phyloP scores from a whole-genome alignment of 768 basidiomycete genomes.

The Rhodotorula babjevae region DNA sequence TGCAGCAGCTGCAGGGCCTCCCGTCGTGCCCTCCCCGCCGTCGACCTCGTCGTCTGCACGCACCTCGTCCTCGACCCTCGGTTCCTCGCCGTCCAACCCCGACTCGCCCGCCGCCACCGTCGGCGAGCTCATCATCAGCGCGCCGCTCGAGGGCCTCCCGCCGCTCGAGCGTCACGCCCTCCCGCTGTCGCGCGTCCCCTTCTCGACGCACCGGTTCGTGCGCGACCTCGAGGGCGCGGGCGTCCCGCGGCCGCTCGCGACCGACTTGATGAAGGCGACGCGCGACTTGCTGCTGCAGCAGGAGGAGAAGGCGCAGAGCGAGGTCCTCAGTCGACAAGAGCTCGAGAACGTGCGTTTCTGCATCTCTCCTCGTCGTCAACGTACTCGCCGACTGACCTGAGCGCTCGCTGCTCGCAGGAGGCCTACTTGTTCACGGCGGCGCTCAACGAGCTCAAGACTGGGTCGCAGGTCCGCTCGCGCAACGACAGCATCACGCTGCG shows the following conservation, averaged over 20 bases:
- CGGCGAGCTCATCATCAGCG: conserved; percentile 12
- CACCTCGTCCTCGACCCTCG: background rate
- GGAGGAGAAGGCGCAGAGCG: conserved; percentile 42
- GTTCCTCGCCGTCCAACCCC: background rate
- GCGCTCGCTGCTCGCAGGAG: conserved; percentile 56
- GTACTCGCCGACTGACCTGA: background rate
- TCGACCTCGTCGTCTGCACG: background rate
- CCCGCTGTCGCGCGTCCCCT: conserved; percentile 43
- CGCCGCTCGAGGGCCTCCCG: conserved; percentile 16
- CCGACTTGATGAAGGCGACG: conserved; percentile 47
- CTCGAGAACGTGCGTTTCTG: conserved; percentile 49
- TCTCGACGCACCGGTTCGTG: conserved; percentile 51
- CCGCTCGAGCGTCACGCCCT: conserved; percentile 17
- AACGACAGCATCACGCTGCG: conserved; percentile 80
- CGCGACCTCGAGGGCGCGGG: conserved; percentile 45
- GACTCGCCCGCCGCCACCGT: background rate
- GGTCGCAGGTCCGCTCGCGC: conserved; percentile 71
- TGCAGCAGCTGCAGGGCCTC: background rate
- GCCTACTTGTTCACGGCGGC: conserved; percentile 94
- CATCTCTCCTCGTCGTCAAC: background rate
- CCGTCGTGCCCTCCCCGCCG: background rate
- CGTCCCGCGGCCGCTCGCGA: conserved; percentile 40
- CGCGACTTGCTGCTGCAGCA: conserved; percentile 45
- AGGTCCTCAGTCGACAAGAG: conserved; percentile 48
- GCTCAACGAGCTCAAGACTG: conserved; percentile 78